These are phyloP conservation scores for Wickerhamiella pararugosa DNA, from an alignment of 1,139 yeast species.

Conservation along the genomic window DNA sequence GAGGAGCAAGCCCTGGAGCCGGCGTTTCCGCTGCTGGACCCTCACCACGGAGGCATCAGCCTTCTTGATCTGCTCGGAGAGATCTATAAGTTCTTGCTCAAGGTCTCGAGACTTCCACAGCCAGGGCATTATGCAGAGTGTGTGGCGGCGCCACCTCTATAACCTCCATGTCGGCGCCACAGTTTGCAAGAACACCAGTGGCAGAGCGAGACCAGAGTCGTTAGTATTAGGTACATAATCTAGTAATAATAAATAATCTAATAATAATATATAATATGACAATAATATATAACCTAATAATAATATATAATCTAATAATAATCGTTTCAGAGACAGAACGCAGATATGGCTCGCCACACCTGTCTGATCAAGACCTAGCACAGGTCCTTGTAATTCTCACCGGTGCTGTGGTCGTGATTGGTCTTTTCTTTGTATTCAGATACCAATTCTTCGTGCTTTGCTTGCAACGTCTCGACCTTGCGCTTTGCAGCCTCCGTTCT, in stretches of 20 bases:
- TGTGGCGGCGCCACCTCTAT: too few species aligned
- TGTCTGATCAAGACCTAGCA: too few species aligned
- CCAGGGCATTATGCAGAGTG: neutral
- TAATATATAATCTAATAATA: too few species aligned
- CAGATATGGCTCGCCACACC: too few species aligned
- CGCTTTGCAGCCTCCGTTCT: neutral
- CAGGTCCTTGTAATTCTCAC: constrained; percentile 39
- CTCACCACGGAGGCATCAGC: neutral
- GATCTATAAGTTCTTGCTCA: constrained; percentile 1
- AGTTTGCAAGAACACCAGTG: too few species aligned
- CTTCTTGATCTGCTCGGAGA: neutral
- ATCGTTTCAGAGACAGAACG: too few species aligned
- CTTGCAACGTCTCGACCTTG: constrained; percentile 29
- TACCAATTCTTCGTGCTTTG: constrained; percentile 45
- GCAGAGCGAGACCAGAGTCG: too few species aligned
- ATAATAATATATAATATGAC: too few species aligned
- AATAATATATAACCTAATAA: too few species aligned
- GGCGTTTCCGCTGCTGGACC: neutral
- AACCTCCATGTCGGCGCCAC: too few species aligned
- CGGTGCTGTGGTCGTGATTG: constrained; percentile 54
- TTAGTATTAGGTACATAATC: too few species aligned
- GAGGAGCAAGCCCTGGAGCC: neutral
- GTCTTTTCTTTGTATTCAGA: constrained; percentile 66
- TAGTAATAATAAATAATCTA: too few species aligned
- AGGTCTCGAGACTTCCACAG: constrained; percentile 3